Evolutionary conservation across 2,329 filamentous ascomycete genomes (phyloP), one percentile per base, ranked within the genome.

Genomic region (Rhytidhysteron rufulum): DNA sequence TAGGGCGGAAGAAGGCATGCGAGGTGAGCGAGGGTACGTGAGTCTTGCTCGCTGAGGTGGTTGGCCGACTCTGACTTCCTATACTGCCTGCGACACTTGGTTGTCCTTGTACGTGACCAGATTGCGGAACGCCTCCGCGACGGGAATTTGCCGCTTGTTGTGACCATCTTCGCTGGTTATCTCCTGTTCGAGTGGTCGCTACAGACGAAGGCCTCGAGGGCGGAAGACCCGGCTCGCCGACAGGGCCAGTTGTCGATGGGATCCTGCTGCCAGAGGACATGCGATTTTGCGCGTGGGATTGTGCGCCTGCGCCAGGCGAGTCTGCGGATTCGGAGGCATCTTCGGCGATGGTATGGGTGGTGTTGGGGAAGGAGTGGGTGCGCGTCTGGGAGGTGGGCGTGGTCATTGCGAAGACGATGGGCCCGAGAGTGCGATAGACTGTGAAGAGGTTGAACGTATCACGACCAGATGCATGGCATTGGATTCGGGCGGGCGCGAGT

Each of bases 1-100:
- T 95, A 29, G 93, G 93, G 17, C 85, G 85, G 61, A 95, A 95
- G 70, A 98, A 97, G 39, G 88, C 91, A 58, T 91, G 86, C 13
- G 88, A 89, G 3, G 88, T 85, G 39, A 98, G 72, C 2, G 86
- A 89, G 1, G 93, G 90, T 16, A 95, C 89, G 72, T 98, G 93
- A 31, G 87, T 93, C 57, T 84, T 80, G 60, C 84, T 89, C 33
- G 85, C 75, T 31, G 86, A 76, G 50, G 83, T 91, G 13, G 73
- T 75, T 39, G 73, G 84, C 49, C 76, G 55, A 29, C 63, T 65
- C 38, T 51, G 55, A 7, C 39, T 50, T 13, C 60, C 57, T 41
- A 60, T 37, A 66, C 80, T 60, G 63, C 75, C 73, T 63, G 44
- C 65, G 5, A 62, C 58, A 39, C 67, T 64, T 13, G 51, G 55